Conservation (phyloP, 306 rosid species). For the Astragalus membranaceus region DNA sequence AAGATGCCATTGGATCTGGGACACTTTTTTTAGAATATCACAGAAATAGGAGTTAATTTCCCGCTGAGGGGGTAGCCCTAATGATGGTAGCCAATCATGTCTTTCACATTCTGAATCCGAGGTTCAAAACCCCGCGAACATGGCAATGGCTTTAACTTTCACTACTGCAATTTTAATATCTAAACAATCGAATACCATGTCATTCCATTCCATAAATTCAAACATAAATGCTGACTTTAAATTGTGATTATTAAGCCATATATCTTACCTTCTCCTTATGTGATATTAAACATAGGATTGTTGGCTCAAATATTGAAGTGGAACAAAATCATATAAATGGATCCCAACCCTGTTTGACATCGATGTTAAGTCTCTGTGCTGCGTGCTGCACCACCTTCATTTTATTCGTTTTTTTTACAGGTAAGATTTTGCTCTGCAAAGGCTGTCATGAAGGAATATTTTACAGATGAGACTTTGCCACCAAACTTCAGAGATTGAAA, state of each 20-base stretch:
- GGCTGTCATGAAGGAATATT: constrained; percentile 64
- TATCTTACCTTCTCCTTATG: neutral
- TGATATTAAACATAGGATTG: neutral
- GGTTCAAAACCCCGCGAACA: neutral
- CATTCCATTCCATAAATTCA: no score
- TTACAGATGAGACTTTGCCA: constrained; percentile 61
- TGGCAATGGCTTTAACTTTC: neutral
- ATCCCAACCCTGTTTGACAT: neutral
- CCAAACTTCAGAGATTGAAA: constrained; percentile 49
- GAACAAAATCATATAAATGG: constrained; percentile 7
- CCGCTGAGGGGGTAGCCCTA: neutral
- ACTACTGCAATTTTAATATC: no score
- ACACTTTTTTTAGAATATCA: no score
- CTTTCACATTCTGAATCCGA: neutral
- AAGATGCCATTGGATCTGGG: neutral
- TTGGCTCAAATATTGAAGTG: constrained; percentile 14
- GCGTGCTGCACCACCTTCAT: neutral
- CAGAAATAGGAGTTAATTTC: neutral
- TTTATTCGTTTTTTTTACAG: constrained; percentile 38
- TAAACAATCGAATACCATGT: no score
- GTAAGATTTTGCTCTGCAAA: constrained; percentile 81
- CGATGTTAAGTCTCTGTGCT: neutral
- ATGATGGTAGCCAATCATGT: neutral
- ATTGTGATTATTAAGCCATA: neutral
- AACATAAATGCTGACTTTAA: neutral